Conservation (phyloP, 2,329 filamentous ascomycete species). For the Fusarium sp. region DNA sequence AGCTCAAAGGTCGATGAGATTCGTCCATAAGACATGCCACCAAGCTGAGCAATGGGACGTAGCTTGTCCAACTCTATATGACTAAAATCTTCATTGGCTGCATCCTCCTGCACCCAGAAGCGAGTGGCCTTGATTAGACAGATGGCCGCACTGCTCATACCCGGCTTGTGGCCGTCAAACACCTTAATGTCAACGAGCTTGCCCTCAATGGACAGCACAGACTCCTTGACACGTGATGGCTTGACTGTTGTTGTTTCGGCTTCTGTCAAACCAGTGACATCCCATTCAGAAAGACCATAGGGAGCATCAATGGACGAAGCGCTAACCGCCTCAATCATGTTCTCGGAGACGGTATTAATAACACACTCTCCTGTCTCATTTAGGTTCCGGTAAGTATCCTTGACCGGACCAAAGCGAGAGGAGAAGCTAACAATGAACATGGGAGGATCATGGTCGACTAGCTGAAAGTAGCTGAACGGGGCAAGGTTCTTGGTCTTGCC, state of each 20-base stretch:
- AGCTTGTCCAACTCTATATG: background rate
- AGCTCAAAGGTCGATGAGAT: background rate
- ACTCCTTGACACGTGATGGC: background rate
- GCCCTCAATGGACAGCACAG: background rate
- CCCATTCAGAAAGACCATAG: constrained; percentile 58
- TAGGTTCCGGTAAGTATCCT: constrained; percentile 83
- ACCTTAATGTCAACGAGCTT: background rate
- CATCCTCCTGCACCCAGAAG: background rate
- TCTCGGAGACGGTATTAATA: constrained; percentile 85
- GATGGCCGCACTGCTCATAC: background rate
- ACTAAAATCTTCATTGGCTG: background rate
- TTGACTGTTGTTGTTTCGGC: background rate
- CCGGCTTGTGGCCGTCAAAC: background rate
- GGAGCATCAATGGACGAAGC: constrained; percentile 79
- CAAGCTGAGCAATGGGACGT: background rate
- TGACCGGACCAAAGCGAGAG: constrained; percentile 63
- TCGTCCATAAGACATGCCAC: background rate
- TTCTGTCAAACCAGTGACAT: background rate
- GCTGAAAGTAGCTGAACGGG: constrained; percentile 84
- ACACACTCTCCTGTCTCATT: constrained; percentile 77
- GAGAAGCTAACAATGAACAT: constrained; percentile 73
- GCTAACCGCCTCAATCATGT: constrained; percentile 86
- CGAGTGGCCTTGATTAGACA: background rate
- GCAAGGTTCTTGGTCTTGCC: constrained; percentile 77
- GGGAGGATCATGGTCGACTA: constrained; percentile 85